Conservation (phyloP, 1,284 basidiomycete species). For the Psilocybe mexicana region DNA sequence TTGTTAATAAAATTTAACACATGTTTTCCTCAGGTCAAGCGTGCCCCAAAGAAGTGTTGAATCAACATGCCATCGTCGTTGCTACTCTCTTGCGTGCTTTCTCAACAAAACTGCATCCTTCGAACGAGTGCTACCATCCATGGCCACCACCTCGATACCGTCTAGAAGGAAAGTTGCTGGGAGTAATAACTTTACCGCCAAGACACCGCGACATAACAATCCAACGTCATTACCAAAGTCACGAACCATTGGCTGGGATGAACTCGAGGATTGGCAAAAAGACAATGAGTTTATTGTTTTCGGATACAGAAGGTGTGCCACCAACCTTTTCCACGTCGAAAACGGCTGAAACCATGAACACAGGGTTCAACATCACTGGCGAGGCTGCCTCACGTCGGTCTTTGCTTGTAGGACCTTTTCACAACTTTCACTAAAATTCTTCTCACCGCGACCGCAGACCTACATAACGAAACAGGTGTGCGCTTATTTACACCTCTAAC, state of each 20-base stretch:
- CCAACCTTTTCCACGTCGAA: background rate
- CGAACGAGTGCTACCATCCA: background rate
- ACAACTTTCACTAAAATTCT: slow-evolving; percentile 14
- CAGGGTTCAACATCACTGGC: slow-evolving; percentile 66
- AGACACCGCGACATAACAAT: background rate
- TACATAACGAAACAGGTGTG: slow-evolving; percentile 82
- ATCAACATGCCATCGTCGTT: no score
- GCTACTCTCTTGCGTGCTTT: background rate
- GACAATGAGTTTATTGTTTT: slow-evolving; percentile 77
- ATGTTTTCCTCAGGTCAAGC: background rate
- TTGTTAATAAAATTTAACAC: background rate
- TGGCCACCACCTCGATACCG: background rate
- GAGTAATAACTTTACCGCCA: background rate
- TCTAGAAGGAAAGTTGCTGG: background rate
- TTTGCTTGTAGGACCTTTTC: slow-evolving; percentile 65
- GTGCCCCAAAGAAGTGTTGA: background rate
- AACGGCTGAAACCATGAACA: slow-evolving; percentile 14
- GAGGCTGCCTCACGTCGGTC: slow-evolving; percentile 66
- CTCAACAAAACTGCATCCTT: background rate
- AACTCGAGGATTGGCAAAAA: slow-evolving; percentile 66
- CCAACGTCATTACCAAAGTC: background rate
- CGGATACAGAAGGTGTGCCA: slow-evolving; percentile 69
- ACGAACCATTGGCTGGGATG: slow-evolving; percentile 58
- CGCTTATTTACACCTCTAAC: slow-evolving; percentile 6
- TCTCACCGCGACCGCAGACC: slow-evolving; percentile 45